These are phyloP conservation scores for Sporobolomyces roseus DNA, from an alignment of 768 basidiomycete genomes.

Conservation along the genomic window DNA sequence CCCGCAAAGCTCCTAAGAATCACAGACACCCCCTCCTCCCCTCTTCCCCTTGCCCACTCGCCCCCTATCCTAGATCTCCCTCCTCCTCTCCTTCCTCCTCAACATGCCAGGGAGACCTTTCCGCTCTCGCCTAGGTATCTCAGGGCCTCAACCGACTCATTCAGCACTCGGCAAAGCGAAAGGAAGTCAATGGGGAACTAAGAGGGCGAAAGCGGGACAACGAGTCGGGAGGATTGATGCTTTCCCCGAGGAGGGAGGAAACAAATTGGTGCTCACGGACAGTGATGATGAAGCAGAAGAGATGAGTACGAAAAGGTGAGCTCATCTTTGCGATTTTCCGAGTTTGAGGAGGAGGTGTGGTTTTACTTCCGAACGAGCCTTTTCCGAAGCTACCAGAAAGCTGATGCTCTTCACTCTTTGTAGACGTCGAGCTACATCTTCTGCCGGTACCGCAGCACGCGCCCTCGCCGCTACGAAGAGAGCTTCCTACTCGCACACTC, in stretches of 20 bases:
- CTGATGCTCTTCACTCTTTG: background rate
- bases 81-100: background rate
- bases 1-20: too few relatives aligned
- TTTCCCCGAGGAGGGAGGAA: constrained; percentile 14
- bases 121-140: background rate
- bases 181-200: constrained; percentile 6
- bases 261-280: background rate
- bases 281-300: constrained; percentile 1
- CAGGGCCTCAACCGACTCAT: constrained; percentile 15
- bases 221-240: constrained; percentile 12
- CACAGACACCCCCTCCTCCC: background rate
- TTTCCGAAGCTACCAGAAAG: too few relatives aligned
- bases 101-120: background rate
- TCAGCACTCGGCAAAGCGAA: constrained; percentile 16
- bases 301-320: background rate
- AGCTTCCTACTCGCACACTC: background rate
- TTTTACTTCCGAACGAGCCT: background rate
- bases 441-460: background rate
- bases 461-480: background rate
- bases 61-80: too few relatives aligned
- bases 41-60: background rate
- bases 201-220: constrained; percentile 8
- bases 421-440: background rate
- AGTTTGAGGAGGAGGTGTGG: too few relatives aligned
- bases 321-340: background rate